Base-by-base conservation (phyloP, 2,329 filamentous ascomycete genomes). In the Fusarium veterinarium region DNA sequence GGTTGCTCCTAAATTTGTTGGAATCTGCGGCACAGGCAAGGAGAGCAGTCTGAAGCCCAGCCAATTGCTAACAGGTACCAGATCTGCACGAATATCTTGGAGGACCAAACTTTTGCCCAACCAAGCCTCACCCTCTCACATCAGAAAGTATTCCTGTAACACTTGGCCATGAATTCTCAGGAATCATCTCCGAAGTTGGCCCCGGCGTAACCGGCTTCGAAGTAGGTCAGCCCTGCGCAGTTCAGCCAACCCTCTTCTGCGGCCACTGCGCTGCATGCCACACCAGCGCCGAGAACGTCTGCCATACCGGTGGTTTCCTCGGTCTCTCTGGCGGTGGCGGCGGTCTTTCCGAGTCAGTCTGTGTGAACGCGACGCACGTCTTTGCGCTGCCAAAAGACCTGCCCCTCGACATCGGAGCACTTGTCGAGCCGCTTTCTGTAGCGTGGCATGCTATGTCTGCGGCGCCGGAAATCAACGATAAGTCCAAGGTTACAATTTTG, bases 121-220 rank as follows among this genome's bases (percentile, higher is more conserved):
- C 85, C 3, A 87, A 88, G 6, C 88, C 89, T 2, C 90, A 92
- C 74, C 86, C 86, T 4, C 79, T 91, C 28, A 92, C 90, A 0
- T 82, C 85, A 37, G 88, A 88, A 63, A 83, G 82, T 2, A 84
- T 89, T 40, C 91, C 90, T 7, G 84, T 91, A 14, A 90, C 86
- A 0, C 82, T 92, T 14, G 91, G 91, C 31, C 91, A 92, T 75
- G 91, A 92, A 76, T 90, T 92, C 79, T 88, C 86, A 7, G 91
- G 90, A 16, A 84, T 85, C 4, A 82, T 92, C 37, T 83, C 86
- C 16, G 88, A 91, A 71, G 80, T 92, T n/a, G 90, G 90, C 1
- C 75, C 82, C 0, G 84, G 81, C 2, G 86, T 90, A 4, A 79
- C 75, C 0, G 77, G 78, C 14, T 80, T 91, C 52, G 81, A 84